Conservation (phyloP, 768 basidiomycete genomes). For the Crucibulum laeve region DNA sequence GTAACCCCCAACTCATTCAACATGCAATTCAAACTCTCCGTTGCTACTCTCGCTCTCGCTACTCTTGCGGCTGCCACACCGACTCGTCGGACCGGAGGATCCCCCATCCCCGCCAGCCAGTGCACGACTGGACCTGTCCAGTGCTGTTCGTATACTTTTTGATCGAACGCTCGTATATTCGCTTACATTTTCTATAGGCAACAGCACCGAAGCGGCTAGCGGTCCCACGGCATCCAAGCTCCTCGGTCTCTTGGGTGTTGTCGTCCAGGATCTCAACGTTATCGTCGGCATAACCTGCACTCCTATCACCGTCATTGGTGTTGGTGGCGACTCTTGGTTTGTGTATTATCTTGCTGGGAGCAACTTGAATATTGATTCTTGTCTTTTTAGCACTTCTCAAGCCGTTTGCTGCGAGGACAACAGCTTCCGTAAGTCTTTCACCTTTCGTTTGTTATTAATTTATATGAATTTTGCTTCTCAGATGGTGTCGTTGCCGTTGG, state of each 20-base stretch:
- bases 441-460: neutral
- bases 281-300: neutral
- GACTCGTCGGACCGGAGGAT: too few species aligned
- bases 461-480: neutral
- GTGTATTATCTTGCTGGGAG: neutral
- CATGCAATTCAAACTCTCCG: slow-evolving; percentile 1
- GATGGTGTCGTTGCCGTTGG: neutral
- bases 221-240: neutral
- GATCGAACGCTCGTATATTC: too few species aligned
- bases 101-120: neutral
- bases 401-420: slow-evolving; percentile 1
- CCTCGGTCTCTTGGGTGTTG: neutral
- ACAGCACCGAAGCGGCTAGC: neutral
- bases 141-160: too few species aligned
- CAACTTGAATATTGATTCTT: neutral
- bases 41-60: neutral
- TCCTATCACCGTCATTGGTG: neutral
- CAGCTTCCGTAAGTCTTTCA: too few species aligned
- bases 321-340: neutral
- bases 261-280: slow-evolving; percentile 1
- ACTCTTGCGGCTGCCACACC: slow-evolving; percentile 2
- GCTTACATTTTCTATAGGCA: too few species aligned
- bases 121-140: neutral
- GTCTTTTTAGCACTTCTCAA: neutral
- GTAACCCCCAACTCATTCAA: too few species aligned